Evolutionary conservation across 2,329 filamentous ascomycete genomes (phyloP).

Genomic region (Microdochium bolleyi): DNA sequence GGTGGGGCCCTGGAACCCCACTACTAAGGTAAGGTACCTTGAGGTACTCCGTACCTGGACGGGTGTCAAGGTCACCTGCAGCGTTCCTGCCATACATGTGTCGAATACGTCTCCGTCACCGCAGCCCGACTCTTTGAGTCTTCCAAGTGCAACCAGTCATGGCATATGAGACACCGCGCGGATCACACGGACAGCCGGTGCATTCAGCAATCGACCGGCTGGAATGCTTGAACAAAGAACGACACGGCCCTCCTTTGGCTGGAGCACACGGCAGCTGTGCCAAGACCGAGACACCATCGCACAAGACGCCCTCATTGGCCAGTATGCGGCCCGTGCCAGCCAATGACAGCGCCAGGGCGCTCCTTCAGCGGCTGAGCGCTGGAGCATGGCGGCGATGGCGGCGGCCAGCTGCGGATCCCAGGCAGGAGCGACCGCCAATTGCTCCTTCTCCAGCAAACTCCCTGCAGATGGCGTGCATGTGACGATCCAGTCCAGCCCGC

Average conservation of each 20-base stretch:
- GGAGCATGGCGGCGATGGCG: not conserved
- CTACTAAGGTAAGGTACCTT: too few relatives aligned
- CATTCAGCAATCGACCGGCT: too few relatives aligned
- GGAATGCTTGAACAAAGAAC: not conserved
- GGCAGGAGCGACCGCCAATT: not conserved
- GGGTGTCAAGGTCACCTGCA: too few relatives aligned
- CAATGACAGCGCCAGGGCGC: not conserved
- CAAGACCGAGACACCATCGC: not conserved
- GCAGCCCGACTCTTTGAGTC: too few relatives aligned
- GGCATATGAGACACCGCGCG: too few relatives aligned
- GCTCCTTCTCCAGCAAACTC: not conserved
- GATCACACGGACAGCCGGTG: too few relatives aligned
- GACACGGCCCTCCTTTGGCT: not conserved
- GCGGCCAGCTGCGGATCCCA: not conserved
- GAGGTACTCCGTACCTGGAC: too few relatives aligned
- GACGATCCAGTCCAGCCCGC: not conserved
- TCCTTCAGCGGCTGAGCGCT: not conserved
- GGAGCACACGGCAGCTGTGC: not conserved
- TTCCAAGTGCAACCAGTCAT: too few relatives aligned
- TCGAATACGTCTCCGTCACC: too few relatives aligned
- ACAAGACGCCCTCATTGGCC: not conserved
- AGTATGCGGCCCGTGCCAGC: not conserved
- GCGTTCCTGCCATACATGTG: too few relatives aligned
- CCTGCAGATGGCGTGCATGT: not conserved
- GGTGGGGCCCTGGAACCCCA: not conserved